These are phyloP conservation scores for Daldinia decipiens DNA, from an alignment of 495 filamentous ascomycete genomes.

Conservation along the genomic window DNA sequence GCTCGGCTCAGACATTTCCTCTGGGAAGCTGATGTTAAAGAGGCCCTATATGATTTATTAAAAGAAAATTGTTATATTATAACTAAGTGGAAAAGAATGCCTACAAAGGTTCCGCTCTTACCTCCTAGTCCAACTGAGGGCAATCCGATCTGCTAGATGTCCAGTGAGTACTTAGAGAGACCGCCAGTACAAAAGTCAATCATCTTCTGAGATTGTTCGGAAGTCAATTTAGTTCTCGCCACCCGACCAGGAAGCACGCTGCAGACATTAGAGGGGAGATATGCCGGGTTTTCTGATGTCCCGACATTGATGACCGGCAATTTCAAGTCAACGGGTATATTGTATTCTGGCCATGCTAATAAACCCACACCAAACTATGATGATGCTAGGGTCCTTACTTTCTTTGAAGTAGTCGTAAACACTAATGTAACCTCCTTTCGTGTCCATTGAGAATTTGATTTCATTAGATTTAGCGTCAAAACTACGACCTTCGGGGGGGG, in stretches of 20 bases:
- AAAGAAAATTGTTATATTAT: no score
- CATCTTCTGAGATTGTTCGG: neutral
- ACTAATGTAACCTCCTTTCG: neutral
- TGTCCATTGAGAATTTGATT: neutral
- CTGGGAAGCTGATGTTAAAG: neutral
- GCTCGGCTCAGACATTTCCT: neutral
- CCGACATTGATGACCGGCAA: neutral
- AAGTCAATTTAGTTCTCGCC: neutral
- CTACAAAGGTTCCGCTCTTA: neutral
- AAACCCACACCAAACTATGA: no score
- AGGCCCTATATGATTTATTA: neutral
- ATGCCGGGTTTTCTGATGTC: neutral
- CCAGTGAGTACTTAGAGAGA: no score
- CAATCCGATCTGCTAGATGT: neutral
- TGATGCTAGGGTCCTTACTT: neutral
- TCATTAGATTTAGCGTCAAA: neutral
- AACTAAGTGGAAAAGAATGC: no score
- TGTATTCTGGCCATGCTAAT: neutral
- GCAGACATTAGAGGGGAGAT: neutral
- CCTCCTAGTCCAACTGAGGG: neutral
- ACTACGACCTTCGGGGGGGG: neutral
- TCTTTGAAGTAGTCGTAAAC: slow-evolving; percentile 1
- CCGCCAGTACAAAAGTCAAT: neutral
- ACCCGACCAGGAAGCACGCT: neutral
- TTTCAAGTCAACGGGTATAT: neutral